Percentiles rank a stretch among this genome's conserved stretches.
These are phyloP conservation scores for Simplicillium aogashimaense DNA, from an alignment of 2,329 filamentous ascomycete genomes.

Conservation along the genomic window DNA sequence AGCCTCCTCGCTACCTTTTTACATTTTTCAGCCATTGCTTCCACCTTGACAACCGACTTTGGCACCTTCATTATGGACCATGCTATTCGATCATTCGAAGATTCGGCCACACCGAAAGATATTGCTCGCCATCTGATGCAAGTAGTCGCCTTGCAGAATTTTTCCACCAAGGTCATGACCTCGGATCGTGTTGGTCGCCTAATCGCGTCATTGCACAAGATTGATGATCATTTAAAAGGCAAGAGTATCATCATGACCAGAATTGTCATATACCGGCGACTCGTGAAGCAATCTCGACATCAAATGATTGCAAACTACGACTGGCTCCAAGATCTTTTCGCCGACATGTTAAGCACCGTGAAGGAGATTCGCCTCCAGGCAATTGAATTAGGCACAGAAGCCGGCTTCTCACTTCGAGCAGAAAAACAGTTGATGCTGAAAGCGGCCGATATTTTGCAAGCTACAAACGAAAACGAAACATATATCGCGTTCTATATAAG, in stretches of 20 bases:
- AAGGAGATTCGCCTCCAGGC: conserved; percentile 69
- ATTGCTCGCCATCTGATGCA: conserved; percentile 72
- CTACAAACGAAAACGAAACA: conserved; percentile 38
- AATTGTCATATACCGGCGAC: conserved; percentile 66
- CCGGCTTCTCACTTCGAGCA: conserved; percentile 58
- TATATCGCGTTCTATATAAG: conserved; percentile 62
- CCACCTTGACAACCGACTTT: conserved; percentile 68
- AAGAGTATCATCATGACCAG: conserved; percentile 74
- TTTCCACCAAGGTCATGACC: conserved; percentile 65
- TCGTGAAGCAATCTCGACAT: conserved; percentile 60
- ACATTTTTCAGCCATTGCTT: conserved; percentile 60
- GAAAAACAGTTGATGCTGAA: conserved; percentile 59
- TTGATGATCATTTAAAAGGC: conserved; percentile 65
- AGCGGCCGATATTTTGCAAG: conserved; percentile 53
- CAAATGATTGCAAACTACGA: conserved; percentile 62
- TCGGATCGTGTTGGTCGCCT: conserved; percentile 59
- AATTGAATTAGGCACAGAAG: conserved; percentile 62
- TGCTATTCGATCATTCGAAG: conserved; percentile 63
- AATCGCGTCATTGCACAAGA: conserved; percentile 58
- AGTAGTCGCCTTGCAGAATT: conserved; percentile 70
- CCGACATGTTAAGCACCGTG: conserved; percentile 68
- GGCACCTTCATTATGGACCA: conserved; percentile 72
- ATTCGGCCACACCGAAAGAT: conserved; percentile 61
- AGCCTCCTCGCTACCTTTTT: conserved; percentile 70
- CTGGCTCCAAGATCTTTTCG: conserved; percentile 78